Percentiles rank a stretch among this genome's conserved stretches.
Conservation (phyloP, 2,329 filamentous ascomycete genomes). For the Periconia digitata region DNA sequence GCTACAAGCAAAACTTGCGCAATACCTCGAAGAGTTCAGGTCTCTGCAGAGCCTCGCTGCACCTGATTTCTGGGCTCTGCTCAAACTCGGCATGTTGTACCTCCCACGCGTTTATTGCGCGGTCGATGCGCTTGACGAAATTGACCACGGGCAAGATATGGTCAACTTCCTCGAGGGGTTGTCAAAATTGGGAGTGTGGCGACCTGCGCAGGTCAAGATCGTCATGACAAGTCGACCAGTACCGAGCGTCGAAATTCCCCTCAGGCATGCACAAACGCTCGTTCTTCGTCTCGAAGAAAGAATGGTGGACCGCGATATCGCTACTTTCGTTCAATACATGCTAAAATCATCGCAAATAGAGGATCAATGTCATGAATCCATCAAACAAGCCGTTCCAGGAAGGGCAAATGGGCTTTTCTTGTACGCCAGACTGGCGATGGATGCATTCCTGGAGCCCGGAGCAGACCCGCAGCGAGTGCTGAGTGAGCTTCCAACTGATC, state of each 20-base stretch:
- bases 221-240: too few relatives aligned
- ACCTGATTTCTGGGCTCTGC: too few relatives aligned
- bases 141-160: too few relatives aligned
- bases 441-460: constrained; percentile 32
- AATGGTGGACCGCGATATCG: constrained; percentile 46
- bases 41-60: too few relatives aligned
- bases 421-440: constrained; percentile 49
- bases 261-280: constrained; percentile 29
- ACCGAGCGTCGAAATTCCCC: constrained; percentile 28
- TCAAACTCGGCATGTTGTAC: too few relatives aligned
- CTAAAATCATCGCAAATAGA: constrained; percentile 17
- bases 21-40: too few relatives aligned
- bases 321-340: constrained; percentile 36
- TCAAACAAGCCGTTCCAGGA: constrained; percentile 36
- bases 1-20: too few relatives aligned
- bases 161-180: too few relatives aligned
- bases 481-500: constrained; percentile 35
- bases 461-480: constrained; percentile 30
- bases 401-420: constrained; percentile 50
- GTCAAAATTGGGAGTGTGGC: too few relatives aligned
- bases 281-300: constrained; percentile 43
- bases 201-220: too few relatives aligned
- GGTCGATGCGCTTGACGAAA: too few relatives aligned
- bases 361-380: not conserved
- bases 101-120: too few relatives aligned